phyloP scores from a whole-genome alignment of 1,284 basidiomycete species.

The Ustilago shanxiensis region DNA sequence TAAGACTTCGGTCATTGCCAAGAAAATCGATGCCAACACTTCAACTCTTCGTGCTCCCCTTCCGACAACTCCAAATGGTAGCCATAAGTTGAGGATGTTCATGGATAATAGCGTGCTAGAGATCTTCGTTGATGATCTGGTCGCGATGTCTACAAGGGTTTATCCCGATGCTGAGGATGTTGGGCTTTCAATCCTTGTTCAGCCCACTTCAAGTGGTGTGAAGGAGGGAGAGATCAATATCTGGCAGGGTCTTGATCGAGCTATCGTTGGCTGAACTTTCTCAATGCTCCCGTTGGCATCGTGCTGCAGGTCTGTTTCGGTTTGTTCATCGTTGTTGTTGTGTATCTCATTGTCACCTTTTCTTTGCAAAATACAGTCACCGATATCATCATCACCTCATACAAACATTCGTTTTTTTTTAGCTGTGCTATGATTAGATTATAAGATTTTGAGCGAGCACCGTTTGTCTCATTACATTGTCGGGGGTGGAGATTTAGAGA shows the following conservation, averaged over 20 bases:
- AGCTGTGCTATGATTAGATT: not conserved
- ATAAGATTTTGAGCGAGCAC: too few species aligned
- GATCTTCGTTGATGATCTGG: constrained; percentile 54
- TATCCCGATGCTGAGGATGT: constrained; percentile 43
- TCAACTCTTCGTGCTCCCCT: constrained; percentile 24
- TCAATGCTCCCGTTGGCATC: not conserved
- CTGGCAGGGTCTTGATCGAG: constrained; percentile 39
- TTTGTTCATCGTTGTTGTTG: constrained; percentile 8
- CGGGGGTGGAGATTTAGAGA: too few species aligned
- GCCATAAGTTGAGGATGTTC: constrained; percentile 44
- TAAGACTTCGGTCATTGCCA: constrained; percentile 19
- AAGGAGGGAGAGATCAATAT: constrained; percentile 6
- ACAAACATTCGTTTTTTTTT: not conserved
- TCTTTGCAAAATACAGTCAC: constrained; percentile 4
- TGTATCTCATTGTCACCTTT: not conserved
- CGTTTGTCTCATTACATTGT: too few species aligned
- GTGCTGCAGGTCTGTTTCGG: not conserved
- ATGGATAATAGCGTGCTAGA: constrained; percentile 61
- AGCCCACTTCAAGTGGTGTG: not conserved
- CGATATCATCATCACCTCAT: not conserved
- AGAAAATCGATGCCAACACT: constrained; percentile 44
- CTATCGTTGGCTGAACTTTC: constrained; percentile 20
- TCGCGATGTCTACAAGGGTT: constrained; percentile 51
- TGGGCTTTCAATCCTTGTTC: constrained; percentile 28
- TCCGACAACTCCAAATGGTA: not conserved